Base-by-base conservation (phyloP, 1,284 basidiomycete species). In the Cryptococcus neoformans region DNA sequence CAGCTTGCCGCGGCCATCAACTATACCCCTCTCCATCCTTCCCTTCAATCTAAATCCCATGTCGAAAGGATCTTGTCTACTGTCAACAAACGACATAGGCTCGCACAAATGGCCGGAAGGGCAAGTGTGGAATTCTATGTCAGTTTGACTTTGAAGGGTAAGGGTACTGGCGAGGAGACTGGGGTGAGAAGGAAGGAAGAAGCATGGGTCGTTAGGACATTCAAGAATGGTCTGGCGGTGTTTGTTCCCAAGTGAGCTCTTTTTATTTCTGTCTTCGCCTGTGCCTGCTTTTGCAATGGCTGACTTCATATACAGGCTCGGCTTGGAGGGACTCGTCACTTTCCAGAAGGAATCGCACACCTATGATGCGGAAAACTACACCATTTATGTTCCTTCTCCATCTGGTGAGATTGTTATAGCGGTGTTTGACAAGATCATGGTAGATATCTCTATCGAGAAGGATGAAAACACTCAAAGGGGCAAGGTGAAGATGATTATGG, bases 111-210 rank as follows among this genome's bases (percentile, higher is more conserved):
- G 87, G 96, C 96, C 0, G 86, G 92, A 2, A 82, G 96, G 9
- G 95, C 96, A 0, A 93, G 90, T 68, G 89, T 98, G 37, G 94
- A 99, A 79, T 99, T 98, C 68, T 98, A 96, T 70, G 94, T 99
- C 47, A 93, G 94, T 0, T 80, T 99, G 11, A 92, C 92, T 1
- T 81, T 99, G 62, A 92, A 92, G 67, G 84, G 83, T 0, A 39
- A 51, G 10, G 11, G 17, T 4, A 65, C 66, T 65, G 60, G 69
- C 65, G 34, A 34, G 14, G 49, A 57, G 41, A 44, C 56, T 46
- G 47, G 53, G 10, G 49, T 41, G 38, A 57, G 80, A 68, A n/a
- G 78, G 47, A 78, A 76, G 4, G 92, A 95, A 69, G 91, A 96
- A 40, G 95, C 95, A 1, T 99, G 93, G 72, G 92, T 99, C 21